Percentiles rank a stretch among this genome's conserved stretches.
These are phyloP conservation scores for Hymenoscyphus fructigenus DNA, from an alignment of 2,329 filamentous ascomycete genomes.

Conservation along the genomic window DNA sequence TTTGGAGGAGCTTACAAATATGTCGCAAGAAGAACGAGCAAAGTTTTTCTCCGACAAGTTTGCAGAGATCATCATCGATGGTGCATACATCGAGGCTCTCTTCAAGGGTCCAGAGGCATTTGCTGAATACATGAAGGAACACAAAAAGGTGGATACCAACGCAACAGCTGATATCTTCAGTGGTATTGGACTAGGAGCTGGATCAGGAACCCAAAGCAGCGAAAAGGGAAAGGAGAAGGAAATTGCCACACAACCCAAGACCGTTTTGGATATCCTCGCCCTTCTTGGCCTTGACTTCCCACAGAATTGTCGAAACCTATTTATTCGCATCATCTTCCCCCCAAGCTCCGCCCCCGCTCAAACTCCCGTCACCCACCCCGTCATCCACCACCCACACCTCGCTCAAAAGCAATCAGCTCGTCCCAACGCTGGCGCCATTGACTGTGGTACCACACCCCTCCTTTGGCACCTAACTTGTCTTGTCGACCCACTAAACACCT, in stretches of 20 bases:
- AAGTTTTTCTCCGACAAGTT: slow-evolving; percentile 5
- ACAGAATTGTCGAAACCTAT: neutral
- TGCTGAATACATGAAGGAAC: neutral
- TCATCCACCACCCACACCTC: neutral
- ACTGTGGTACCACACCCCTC: neutral
- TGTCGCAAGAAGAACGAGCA: neutral
- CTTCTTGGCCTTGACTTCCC: neutral
- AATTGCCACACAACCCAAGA: neutral
- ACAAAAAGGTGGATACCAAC: neutral
- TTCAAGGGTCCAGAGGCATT: neutral
- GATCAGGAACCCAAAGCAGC: neutral
- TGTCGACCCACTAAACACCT: neutral
- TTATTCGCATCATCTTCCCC: neutral
- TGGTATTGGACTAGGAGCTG: too few relatives aligned
- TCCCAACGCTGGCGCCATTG: neutral
- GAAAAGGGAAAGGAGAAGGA: neutral
- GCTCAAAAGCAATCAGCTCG: neutral
- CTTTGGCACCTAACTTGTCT: neutral
- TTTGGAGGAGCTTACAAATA: neutral
- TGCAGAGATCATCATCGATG: slow-evolving; percentile 8
- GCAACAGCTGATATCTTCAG: neutral
- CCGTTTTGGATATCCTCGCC: neutral
- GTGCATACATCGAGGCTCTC: neutral
- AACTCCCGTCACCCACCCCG: neutral
- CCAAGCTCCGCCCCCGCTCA: too few relatives aligned